Evolutionary conservation across 257 asterid genomes (phyloP).

Genomic region (Avicennia marina): DNA sequence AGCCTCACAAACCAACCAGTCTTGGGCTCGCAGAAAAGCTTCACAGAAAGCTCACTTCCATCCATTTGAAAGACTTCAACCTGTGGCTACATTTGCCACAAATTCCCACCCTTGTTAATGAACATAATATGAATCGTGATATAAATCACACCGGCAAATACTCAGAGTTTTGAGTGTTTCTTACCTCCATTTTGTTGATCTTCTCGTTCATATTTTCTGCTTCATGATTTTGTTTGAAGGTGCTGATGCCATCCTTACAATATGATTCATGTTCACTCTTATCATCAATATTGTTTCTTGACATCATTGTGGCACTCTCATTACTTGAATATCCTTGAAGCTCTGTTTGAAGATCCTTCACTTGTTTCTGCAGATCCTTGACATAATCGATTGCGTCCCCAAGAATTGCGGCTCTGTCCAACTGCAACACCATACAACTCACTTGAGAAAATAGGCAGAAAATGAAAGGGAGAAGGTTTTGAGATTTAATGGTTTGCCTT

Average conservation of each 20-base stretch:
- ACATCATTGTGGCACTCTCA: conserved; percentile 21
- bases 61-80: conserved; percentile 57
- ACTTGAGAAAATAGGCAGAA: neutral
- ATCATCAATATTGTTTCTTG: neutral
- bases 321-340: conserved; percentile 51
- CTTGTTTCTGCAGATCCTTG: conserved; percentile 49
- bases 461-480: neutral
- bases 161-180: neutral
- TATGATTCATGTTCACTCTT: conserved; percentile 26
- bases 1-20: conserved; percentile 55
- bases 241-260: conserved; percentile 20
- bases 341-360: conserved; percentile 45
- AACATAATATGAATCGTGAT: too few species aligned
- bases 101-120: neutral
- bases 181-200: conserved; percentile 72
- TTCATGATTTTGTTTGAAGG: conserved; percentile 24
- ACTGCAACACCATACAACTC: conserved; percentile 22
- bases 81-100: conserved; percentile 41
- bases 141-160: neutral
- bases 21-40: conserved; percentile 56
- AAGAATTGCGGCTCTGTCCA: conserved; percentile 62
- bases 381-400: conserved; percentile 63
- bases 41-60: conserved; percentile 51
- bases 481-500: conserved; percentile 29
- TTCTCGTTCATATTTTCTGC: conserved; percentile 23